Percentiles rank a stretch among this genome's conserved stretches.
Conservation (phyloP, 1,139 yeast genomes). For the Cylindricascospora bacillispora region DNA sequence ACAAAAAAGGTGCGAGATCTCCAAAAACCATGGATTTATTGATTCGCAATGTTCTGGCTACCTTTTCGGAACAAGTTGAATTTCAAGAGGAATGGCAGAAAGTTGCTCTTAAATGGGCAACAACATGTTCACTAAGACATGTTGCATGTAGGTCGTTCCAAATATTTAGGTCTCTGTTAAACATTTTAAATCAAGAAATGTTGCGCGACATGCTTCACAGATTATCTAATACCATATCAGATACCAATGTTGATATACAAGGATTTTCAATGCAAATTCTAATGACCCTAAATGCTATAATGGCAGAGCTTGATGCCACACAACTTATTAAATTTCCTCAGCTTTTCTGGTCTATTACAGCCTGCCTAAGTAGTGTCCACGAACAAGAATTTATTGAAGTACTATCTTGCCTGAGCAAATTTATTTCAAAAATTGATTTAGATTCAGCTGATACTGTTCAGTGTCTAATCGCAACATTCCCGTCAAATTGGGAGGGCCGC, state of each 20-base stretch:
- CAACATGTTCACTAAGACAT: slow-evolving; percentile 94
- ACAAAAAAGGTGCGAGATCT: slow-evolving; percentile 70
- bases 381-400: slow-evolving; percentile 91
- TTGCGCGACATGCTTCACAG: slow-evolving; percentile 89
- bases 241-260: slow-evolving; percentile 78
- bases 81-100: slow-evolving; percentile 77
- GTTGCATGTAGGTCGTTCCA: slow-evolving; percentile 95
- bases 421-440: slow-evolving; percentile 75
- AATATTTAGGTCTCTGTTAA: slow-evolving; percentile 67
- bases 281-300: slow-evolving; percentile 87
- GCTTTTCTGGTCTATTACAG: slow-evolving; percentile 90
- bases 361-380: slow-evolving; percentile 78
- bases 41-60: slow-evolving; percentile 49
- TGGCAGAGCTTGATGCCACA: slow-evolving; percentile 70
- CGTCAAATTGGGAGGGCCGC: slow-evolving; percentile 91
- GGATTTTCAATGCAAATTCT: slow-evolving; percentile 95
- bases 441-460: slow-evolving; percentile 79
- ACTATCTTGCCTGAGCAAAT: slow-evolving; percentile 65
- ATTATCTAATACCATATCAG: slow-evolving; percentile 84
- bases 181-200: slow-evolving; percentile 77
- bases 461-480: slow-evolving; percentile 74
- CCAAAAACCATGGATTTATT: slow-evolving; percentile 81
- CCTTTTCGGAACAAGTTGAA: slow-evolving; percentile 40
- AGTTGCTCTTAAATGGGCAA: slow-evolving; percentile 84
- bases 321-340: slow-evolving; percentile 83